Percentiles rank a stretch among this genome's conserved stretches.
These are phyloP conservation scores for Neopestalotiopsis clavispora DNA, from an alignment of 2,329 filamentous ascomycete species.

Conservation along the genomic window DNA sequence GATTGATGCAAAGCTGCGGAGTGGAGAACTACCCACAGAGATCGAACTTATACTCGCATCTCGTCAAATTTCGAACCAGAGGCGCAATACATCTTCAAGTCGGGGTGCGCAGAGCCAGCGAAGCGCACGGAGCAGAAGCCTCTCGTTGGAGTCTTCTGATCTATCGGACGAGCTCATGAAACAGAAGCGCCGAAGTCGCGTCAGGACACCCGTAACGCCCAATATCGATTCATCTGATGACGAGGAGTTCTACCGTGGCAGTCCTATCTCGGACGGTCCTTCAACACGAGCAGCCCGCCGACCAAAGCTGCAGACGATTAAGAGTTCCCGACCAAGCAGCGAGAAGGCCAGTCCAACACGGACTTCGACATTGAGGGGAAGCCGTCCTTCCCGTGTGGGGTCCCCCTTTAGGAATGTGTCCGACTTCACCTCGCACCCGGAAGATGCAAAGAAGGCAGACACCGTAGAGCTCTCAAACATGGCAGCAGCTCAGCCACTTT, in stretches of 20 bases:
- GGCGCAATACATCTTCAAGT: constrained; percentile 25
- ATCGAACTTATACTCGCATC: constrained; percentile 28
- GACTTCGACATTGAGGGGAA: background rate
- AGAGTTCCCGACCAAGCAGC: constrained; percentile 26
- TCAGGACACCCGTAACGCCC: constrained; percentile 18
- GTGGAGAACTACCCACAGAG: constrained; percentile 41
- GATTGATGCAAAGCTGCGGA: constrained; percentile 51
- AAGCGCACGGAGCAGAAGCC: constrained; percentile 20
- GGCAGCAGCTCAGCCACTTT: background rate
- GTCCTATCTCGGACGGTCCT: constrained; percentile 28
- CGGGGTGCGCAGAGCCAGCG: constrained; percentile 18
- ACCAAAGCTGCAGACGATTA: constrained; percentile 31
- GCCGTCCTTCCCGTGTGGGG: background rate
- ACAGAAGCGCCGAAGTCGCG: constrained; percentile 23
- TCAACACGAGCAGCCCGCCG: constrained; percentile 27
- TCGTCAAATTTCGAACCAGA: constrained; percentile 18
- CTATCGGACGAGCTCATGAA: constrained; percentile 26
- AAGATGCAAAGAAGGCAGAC: background rate
- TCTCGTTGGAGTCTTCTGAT: constrained; percentile 26
- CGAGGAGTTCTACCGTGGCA: constrained; percentile 27
- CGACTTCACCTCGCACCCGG: constrained; percentile 10
- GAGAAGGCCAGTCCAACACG: background rate
- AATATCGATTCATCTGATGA: constrained; percentile 29
- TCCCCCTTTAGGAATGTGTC: constrained; percentile 18
- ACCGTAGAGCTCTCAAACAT: background rate